Evolutionary conservation across 192 early-diverging fungal species (phyloP), one percentile per base, ranked within the genome.

Genomic region (Backusella macrospora): DNA sequence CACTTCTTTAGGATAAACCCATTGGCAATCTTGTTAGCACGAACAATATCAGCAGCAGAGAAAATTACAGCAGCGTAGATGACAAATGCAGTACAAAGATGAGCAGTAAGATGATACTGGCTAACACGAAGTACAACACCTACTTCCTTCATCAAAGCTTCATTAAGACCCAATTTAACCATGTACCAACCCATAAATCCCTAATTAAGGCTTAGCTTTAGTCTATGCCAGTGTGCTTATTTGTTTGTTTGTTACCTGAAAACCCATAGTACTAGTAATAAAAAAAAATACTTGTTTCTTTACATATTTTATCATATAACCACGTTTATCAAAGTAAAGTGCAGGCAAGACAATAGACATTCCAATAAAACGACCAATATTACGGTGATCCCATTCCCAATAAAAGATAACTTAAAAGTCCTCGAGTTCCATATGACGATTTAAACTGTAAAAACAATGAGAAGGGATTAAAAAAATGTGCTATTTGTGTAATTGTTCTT

Each of bases 331-430:
- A 89, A 99, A 98, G 81, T 91, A 97, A 6, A 91, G 83, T 12
- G 91, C 92, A 23, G 98, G 98, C 6, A 98, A 65, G 73, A 96
- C 81, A 69, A 97, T 95, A 1, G 91, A 85, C 6, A 93, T 81
- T 8, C 96, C 96, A 79, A 99, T 98, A 62, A 92, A 87, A 3
- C 96, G 86, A 23, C 96, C 98, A 59, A 92, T 84, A 84, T 96
- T 97, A 75, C 98, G 90, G 76, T 99, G 96, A 46, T 90, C 91
- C 96, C 98, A 98, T 84, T 99, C 96, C 90, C 95, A 94, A 83
- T 95, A 98, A 82, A 96, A 99, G 71, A 98, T 99, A 67, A 83
- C 89, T 82, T 99, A 98, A 87, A 99, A 98, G 77, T 99, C 96
- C 29, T 90, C 83, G n/a, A 99, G 76, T 3, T 89, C 90, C 80